A percentile compares a stretch with the other conserved stretches of the same genome.
Evolutionary conservation across 1,284 basidiomycete genomes (phyloP).

Genomic region (Malassezia furfur): DNA sequence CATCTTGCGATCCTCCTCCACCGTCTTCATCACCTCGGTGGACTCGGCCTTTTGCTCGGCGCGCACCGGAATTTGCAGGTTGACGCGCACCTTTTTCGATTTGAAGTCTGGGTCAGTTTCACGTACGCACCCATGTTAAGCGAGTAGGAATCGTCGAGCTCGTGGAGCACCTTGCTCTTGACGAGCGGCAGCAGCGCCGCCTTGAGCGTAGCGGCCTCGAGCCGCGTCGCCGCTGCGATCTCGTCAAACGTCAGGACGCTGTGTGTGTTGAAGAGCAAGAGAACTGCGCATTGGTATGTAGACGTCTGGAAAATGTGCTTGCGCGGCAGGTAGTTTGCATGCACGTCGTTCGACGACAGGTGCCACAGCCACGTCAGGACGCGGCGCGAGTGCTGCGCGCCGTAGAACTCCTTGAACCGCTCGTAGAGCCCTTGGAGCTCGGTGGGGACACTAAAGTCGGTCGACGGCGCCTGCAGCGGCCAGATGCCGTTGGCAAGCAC

Average conservation of each 20-base stretch:
- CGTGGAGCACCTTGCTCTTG: slow-evolving; percentile 79
- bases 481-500: slow-evolving; percentile 93
- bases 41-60: slow-evolving; percentile 87
- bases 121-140: slow-evolving; percentile 55
- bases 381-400: slow-evolving; percentile 84
- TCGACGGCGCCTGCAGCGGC: slow-evolving; percentile 73
- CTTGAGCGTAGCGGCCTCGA: slow-evolving; percentile 71
- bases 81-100: slow-evolving; percentile 75
- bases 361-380: slow-evolving; percentile 98
- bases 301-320: slow-evolving; percentile 94
- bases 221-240: slow-evolving; percentile 68
- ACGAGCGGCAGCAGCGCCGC: slow-evolving; percentile 73
- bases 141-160: slow-evolving; percentile 52
- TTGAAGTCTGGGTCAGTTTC: slow-evolving; percentile 57
- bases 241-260: slow-evolving; percentile 75
- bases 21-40: slow-evolving; percentile 80
- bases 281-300: slow-evolving; percentile 87
- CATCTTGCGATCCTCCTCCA: slow-evolving; percentile 95
- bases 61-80: slow-evolving; percentile 87
- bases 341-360: slow-evolving; percentile 87
- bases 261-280: slow-evolving; percentile 80
- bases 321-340: slow-evolving; percentile 81
- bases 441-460: slow-evolving; percentile 78
- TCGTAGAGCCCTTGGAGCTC: slow-evolving; percentile 81
- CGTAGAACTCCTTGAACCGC: slow-evolving; percentile 86